These are phyloP conservation scores for Coemansia sp. DNA, from an alignment of 192 early-diverging fungal genomes.

Conservation along the genomic window DNA sequence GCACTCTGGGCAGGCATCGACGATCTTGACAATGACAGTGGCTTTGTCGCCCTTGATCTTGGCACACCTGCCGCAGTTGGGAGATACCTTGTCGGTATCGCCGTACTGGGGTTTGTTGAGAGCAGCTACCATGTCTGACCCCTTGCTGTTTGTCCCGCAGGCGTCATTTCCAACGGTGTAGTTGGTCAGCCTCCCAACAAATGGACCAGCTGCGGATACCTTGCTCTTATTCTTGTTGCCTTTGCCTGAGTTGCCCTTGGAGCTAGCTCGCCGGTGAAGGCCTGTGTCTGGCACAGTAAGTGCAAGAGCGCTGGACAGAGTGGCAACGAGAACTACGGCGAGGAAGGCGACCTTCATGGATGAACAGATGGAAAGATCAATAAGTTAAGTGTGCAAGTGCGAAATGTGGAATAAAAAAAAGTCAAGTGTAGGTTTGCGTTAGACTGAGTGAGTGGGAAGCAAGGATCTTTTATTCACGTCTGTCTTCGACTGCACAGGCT, in stretches of 20 bases:
- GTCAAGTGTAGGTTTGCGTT: too few relatives aligned
- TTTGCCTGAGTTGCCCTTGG: background rate
- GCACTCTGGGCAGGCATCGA: conserved; percentile 59
- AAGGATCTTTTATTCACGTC: too few relatives aligned
- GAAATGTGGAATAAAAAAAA: too few relatives aligned
- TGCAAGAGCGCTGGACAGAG: background rate
- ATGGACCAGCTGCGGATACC: background rate
- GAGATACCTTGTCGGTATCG: conserved; percentile 42
- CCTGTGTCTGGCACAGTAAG: background rate
- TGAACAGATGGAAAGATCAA: too few relatives aligned
- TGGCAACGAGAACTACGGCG: too few relatives aligned
- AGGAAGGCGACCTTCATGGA: too few relatives aligned
- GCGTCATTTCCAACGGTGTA: conserved; percentile 34
- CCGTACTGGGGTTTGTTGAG: conserved; percentile 56
- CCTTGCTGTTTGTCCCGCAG: conserved; percentile 20
- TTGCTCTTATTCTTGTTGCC: background rate
- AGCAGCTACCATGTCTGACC: conserved; percentile 38
- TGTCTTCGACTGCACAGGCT: too few relatives aligned
- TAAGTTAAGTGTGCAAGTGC: too few relatives aligned
- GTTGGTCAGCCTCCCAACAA: conserved; percentile 23
- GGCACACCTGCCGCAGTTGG: conserved; percentile 51
- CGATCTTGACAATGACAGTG: conserved; percentile 53
- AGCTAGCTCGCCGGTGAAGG: background rate
- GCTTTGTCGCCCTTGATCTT: conserved; percentile 55
- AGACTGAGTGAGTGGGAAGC: background rate